Evolutionary conservation across 768 basidiomycete genomes (phyloP).

Genomic region (Panellus pusillus): DNA sequence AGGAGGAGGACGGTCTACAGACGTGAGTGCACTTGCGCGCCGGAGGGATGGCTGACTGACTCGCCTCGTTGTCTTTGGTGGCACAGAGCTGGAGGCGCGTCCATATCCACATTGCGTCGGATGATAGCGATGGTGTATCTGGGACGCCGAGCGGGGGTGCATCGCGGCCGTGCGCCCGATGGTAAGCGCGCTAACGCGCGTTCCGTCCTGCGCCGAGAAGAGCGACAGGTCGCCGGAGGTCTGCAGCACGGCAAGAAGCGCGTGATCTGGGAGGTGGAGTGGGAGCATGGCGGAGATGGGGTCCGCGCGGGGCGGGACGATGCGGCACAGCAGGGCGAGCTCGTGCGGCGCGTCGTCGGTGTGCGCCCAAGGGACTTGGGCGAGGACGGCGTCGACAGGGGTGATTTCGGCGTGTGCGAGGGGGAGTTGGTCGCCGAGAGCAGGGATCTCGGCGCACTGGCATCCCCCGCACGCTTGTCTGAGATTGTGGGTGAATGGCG

Average conservation of each 20-base stretch:
- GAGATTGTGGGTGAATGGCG: too few species aligned
- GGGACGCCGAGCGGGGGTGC: slow-evolving; percentile 32
- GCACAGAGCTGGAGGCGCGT: slow-evolving; percentile 35
- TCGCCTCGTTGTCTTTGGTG: slow-evolving; percentile 46
- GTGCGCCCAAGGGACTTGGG: slow-evolving; percentile 28
- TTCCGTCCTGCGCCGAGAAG: slow-evolving; percentile 54
- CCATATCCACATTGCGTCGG: slow-evolving; percentile 44
- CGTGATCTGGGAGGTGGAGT: slow-evolving; percentile 44
- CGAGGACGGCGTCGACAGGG: slow-evolving; percentile 42
- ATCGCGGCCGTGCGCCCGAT: slow-evolving; percentile 27
- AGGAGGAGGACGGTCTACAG: slow-evolving; percentile 42
- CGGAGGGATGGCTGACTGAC: slow-evolving; percentile 12
- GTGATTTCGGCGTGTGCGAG: slow-evolving; percentile 33
- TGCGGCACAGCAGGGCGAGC: slow-evolving; percentile 39
- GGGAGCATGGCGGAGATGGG: slow-evolving; percentile 46
- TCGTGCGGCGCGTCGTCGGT: slow-evolving; percentile 16
- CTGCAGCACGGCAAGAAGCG: slow-evolving; percentile 54
- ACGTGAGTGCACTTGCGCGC: slow-evolving; percentile 2
- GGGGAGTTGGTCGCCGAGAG: slow-evolving; percentile 50
- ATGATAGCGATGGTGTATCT: too few species aligned
- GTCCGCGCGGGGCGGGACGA: slow-evolving; percentile 49
- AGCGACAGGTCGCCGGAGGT: slow-evolving; percentile 60
- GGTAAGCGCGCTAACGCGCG: slow-evolving; percentile 27
- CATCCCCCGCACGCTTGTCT: slow-evolving; percentile 29
- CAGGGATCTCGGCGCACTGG: slow-evolving; percentile 37